A percentile compares a stretch with the other conserved stretches of the same genome.
Evolutionary conservation across 164 flowering plant genomes (phyloP).

Genomic region (Tinospora cordifolia): DNA sequence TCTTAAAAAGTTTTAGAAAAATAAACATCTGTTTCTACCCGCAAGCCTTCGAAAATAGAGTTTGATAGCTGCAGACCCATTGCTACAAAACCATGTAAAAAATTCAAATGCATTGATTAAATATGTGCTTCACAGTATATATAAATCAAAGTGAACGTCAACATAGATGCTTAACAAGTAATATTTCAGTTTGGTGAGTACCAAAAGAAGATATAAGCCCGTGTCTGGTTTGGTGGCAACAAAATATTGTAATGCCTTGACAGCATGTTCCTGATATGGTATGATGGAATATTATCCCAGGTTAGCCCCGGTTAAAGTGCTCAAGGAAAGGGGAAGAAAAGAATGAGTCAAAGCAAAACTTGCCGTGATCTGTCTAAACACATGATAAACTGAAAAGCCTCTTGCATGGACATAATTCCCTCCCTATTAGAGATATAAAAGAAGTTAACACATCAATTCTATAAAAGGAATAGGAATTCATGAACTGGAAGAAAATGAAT

Average conservation of each 20-base stretch:
- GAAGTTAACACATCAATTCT: too few species aligned
- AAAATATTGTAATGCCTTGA: constrained; percentile 74
- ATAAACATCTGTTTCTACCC: constrained; percentile 31
- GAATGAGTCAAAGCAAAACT: constrained; percentile 1
- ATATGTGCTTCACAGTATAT: background rate
- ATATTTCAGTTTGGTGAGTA: constrained; percentile 18
- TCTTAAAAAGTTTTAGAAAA: background rate
- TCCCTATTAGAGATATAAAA: constrained; percentile 37
- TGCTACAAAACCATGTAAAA: constrained; percentile 33
- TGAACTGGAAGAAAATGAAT: background rate
- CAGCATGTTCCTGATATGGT: constrained; percentile 69
- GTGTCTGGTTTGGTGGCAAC: constrained; percentile 42
- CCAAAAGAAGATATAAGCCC: constrained; percentile 57
- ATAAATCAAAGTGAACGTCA: background rate
- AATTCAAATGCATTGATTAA: background rate
- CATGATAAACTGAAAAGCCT: constrained; percentile 73
- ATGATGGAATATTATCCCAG: background rate
- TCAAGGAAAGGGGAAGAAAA: background rate
- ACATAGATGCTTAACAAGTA: background rate
- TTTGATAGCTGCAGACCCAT: constrained; percentile 80
- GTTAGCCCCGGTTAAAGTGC: background rate
- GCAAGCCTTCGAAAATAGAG: constrained; percentile 66
- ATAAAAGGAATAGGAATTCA: background rate
- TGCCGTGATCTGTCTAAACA: constrained; percentile 77
- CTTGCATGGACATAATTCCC: constrained; percentile 87